Evolutionary conservation across 805 yeast genomes (phyloP).

Genomic region (Pichia eremophila): DNA sequence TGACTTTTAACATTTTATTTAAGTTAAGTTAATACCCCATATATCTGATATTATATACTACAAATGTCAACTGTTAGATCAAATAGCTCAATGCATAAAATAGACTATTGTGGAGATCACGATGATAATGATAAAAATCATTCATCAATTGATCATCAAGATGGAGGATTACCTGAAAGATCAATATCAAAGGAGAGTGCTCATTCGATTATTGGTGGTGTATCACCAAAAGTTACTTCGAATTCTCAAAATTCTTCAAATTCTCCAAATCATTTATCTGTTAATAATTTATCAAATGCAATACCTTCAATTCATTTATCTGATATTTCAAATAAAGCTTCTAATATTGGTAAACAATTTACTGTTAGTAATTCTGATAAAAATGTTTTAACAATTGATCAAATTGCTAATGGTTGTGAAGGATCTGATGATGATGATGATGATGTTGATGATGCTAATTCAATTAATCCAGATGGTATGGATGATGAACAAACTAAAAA

Average conservation of each 20-base stretch:
- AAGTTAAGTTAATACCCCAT: no score
- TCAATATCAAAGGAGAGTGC: conserved; percentile 2
- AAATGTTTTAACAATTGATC: neutral
- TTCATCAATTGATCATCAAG: no score
- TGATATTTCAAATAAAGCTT: no score
- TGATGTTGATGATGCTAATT: conserved; percentile 19
- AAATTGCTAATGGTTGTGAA: neutral
- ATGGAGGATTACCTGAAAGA: no score
- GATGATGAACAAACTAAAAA: conserved; percentile 12
- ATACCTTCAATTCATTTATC: neutral
- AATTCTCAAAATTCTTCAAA: no score
- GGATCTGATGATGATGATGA: conserved; percentile 18
- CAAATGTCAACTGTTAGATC: no score
- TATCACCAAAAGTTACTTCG: neutral
- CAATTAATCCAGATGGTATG: conserved; percentile 17
- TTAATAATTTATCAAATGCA: neutral
- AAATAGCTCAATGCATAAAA: no score
- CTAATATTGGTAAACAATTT: neutral
- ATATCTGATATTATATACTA: no score
- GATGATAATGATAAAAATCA: no score
- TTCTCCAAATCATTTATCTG: no score
- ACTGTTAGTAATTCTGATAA: neutral
- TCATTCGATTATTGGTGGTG: conserved; percentile 14
- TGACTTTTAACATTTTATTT: no score
- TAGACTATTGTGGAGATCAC: no score